Conservation (phyloP, 2,329 filamentous ascomycete species). For the Aureobasidium leucospermi region DNA sequence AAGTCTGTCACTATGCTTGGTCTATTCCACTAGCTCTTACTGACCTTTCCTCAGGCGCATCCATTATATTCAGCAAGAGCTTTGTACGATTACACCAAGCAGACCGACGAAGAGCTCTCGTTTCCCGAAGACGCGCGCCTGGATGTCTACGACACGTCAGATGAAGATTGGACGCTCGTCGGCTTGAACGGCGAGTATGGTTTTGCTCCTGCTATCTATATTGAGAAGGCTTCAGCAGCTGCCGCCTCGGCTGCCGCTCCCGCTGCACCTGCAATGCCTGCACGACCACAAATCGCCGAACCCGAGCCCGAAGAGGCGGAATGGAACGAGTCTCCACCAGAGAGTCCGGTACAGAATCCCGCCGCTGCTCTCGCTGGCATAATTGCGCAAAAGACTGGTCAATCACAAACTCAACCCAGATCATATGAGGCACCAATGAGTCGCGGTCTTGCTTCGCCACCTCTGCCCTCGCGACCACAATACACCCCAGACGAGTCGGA, state of each 20-base stretch:
- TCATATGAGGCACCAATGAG: constrained; percentile 16
- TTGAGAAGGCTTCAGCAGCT: constrained; percentile 57
- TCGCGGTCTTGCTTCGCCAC: constrained; percentile 39
- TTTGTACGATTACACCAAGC: constrained; percentile 95
- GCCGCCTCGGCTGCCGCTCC: constrained; percentile 39
- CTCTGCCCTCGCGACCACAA: constrained; percentile 47
- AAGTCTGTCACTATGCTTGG: constrained; percentile 51
- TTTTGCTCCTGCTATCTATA: constrained; percentile 94
- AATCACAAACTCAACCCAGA: constrained; percentile 22
- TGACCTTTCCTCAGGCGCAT: constrained; percentile 45
- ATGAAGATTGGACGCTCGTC: constrained; percentile 94
- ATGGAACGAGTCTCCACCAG: constrained; percentile 37
- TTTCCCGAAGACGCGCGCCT: constrained; percentile 83
- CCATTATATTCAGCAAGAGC: constrained; percentile 68
- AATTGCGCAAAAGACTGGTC: constrained; percentile 42
- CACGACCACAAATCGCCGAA: constrained; percentile 31
- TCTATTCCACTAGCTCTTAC: not conserved
- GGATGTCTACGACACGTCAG: constrained; percentile 79
- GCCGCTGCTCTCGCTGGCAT: constrained; percentile 52
- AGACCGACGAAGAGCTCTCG: constrained; percentile 95
- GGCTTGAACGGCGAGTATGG: constrained; percentile 79
- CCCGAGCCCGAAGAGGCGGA: constrained; percentile 30
- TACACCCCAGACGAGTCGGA: constrained; percentile 63
- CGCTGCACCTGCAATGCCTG: constrained; percentile 31
- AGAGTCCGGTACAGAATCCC: constrained; percentile 36